These are phyloP conservation scores for Suillus ampliporus DNA, from an alignment of 768 basidiomycete species.

Conservation along the genomic window DNA sequence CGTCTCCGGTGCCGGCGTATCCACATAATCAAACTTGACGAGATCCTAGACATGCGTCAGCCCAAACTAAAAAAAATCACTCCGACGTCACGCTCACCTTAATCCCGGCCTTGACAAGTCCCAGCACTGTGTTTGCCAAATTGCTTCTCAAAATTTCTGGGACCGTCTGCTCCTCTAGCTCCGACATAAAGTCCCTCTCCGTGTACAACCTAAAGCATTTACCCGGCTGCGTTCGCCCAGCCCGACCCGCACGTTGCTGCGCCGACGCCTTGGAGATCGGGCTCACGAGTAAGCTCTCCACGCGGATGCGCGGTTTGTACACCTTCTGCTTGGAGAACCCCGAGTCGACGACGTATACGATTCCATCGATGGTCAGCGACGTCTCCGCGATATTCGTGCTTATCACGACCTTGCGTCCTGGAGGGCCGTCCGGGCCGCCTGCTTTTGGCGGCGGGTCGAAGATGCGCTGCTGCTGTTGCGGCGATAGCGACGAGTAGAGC, in stretches of 20 bases:
- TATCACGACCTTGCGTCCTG: conserved; percentile 91
- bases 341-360: conserved; percentile 98
- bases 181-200: no score
- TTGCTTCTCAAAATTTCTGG: no score
- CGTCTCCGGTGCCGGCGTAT: conserved; percentile 91
- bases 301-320: conserved; percentile 96
- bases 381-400: conserved; percentile 99
- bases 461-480: conserved; percentile 94
- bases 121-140: no score
- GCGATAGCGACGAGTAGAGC: conserved; percentile 93
- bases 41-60: conserved; percentile 58
- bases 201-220: no score
- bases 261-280: no score
- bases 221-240: no score
- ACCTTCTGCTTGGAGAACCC: conserved; percentile 99
- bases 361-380: conserved; percentile 96
- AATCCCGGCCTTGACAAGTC: conserved; percentile 61
- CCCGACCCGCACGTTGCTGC: no score
- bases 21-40: conserved; percentile 86
- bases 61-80: conserved; percentile 1
- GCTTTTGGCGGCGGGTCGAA: conserved; percentile 86
- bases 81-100: conserved; percentile 51
- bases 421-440: conserved; percentile 65
- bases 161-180: no score
- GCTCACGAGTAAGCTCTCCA: conserved; percentile 33